Evolutionary conservation across 148 eudicot species (phyloP).

Genomic region (Nepenthes mirabilis): DNA sequence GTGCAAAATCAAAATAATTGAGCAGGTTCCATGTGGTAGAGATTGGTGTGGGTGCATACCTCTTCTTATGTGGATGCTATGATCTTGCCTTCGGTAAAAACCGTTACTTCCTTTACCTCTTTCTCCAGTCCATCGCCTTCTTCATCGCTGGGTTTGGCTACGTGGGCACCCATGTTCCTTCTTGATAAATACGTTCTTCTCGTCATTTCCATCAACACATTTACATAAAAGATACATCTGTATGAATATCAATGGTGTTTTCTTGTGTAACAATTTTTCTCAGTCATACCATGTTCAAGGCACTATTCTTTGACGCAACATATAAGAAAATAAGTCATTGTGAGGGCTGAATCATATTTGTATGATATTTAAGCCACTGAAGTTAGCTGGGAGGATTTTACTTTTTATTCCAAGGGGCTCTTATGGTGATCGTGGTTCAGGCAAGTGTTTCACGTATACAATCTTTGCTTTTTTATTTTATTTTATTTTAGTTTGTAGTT

Average conservation of each 20-base stretch:
- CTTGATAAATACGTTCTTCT: constrained; percentile 8
- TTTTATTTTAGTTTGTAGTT: too few species aligned
- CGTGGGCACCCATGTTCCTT: constrained; percentile 53
- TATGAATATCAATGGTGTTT: not conserved
- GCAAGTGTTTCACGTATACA: too few species aligned
- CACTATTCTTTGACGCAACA: too few species aligned
- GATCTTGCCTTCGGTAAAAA: constrained; percentile 39
- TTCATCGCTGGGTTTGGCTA: constrained; percentile 64
- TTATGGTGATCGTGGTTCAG: too few species aligned
- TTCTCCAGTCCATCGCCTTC: constrained; percentile 58
- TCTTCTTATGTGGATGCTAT: constrained; percentile 60
- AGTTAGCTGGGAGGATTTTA: too few species aligned
- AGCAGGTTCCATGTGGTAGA: constrained; percentile 42
- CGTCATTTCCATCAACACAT: not conserved
- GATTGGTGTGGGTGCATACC: constrained; percentile 42
- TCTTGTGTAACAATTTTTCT: not conserved
- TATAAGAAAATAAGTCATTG: too few species aligned
- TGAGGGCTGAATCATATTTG: too few species aligned
- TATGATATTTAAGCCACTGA: too few species aligned
- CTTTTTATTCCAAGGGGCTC: too few species aligned
- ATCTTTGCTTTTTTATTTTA: too few species aligned
- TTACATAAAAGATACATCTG: too few species aligned
- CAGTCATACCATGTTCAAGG: too few species aligned
- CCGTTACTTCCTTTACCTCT: constrained; percentile 55
- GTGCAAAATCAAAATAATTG: not conserved